A percentile compares a stretch with the other conserved stretches of the same genome.
Evolutionary conservation across 2,329 filamentous ascomycete genomes (phyloP).

Genomic region (Colletotrichum cereale): DNA sequence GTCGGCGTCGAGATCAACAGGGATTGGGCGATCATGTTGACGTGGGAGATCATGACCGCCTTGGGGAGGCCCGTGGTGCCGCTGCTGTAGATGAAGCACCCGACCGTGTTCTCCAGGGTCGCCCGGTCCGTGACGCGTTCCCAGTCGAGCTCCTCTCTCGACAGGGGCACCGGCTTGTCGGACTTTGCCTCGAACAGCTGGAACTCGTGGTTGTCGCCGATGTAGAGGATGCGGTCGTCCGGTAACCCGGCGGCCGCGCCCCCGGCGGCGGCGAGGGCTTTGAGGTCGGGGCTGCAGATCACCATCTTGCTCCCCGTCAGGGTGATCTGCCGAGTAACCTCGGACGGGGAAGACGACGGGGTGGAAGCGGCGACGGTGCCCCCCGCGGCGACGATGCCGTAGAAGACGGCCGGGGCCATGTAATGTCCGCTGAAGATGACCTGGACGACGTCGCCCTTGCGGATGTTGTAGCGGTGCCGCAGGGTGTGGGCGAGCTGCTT

Average conservation of each 20-base stretch:
- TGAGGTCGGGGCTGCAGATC: conserved; percentile 61
- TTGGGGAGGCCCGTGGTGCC: conserved; percentile 64
- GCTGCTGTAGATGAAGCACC: conserved; percentile 62
- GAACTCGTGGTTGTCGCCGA: conserved; percentile 41
- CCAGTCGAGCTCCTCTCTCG: conserved; percentile 62
- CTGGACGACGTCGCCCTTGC: conserved; percentile 63
- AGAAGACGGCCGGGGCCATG: conserved; percentile 66
- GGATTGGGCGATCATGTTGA: conserved; percentile 56
- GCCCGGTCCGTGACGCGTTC: conserved; percentile 62
- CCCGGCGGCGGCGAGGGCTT: conserved; percentile 61
- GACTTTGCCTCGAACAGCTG: conserved; percentile 47
- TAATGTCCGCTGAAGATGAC: conserved; percentile 69
- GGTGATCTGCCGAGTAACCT: conserved; percentile 61
- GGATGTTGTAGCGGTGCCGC: conserved; percentile 63
- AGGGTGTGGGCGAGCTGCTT: conserved; percentile 68
- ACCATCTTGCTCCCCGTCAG: conserved; percentile 55
- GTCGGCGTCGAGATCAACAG: conserved; percentile 48
- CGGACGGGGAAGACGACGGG: conserved; percentile 61
- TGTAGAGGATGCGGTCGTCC: conserved; percentile 45
- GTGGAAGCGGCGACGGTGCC: conserved; percentile 70
- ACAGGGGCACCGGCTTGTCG: conserved; percentile 49
- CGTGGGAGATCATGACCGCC: conserved; percentile 60
- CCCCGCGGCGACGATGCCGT: conserved; percentile 68
- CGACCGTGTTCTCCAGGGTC: conserved; percentile 55
- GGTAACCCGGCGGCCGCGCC: conserved; percentile 60